Percentiles rank a stretch among this genome's conserved stretches.
phyloP scores from a whole-genome alignment of 352 stramenopile genomes.

The Phytophthora hibernalis region DNA sequence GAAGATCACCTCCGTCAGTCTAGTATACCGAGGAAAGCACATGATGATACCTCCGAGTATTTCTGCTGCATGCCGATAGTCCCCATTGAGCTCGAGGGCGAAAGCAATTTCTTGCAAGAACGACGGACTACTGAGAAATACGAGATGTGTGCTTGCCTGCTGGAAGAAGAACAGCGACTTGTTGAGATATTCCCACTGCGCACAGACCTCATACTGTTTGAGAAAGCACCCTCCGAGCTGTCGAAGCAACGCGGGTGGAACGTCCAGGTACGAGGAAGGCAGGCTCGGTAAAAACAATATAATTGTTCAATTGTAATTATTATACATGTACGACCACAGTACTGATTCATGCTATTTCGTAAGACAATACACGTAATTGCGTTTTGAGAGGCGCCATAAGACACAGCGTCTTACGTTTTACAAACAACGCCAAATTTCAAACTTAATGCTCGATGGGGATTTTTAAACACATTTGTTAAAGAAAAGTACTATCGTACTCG shows the following conservation, averaged over 20 bases:
- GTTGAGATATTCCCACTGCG: conserved; percentile 42
- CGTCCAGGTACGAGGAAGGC: conserved; percentile 21
- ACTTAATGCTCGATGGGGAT: no score
- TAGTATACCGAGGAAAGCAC: conserved; percentile 65
- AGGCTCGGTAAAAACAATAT: no score
- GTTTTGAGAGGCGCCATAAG: no score
- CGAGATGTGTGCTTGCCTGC: conserved; percentile 49
- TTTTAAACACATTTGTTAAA: no score
- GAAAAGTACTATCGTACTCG: no score
- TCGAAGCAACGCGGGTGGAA: conserved; percentile 39
- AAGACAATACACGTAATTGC: no score
- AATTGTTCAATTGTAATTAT: no score
- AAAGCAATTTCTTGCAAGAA: conserved; percentile 72
- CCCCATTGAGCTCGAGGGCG: conserved; percentile 50
- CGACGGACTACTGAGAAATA: conserved; percentile 52
- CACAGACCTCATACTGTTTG: conserved; percentile 42
- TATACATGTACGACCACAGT: no score
- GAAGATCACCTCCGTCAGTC: conserved; percentile 67
- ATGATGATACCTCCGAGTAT: conserved; percentile 61
- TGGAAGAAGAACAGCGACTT: conserved; percentile 63
- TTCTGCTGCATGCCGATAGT: conserved; percentile 56
- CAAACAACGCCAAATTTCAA: no score
- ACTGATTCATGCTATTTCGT: no score
- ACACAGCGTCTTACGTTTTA: no score
- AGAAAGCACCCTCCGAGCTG: conserved; percentile 57